Evolutionary conservation across 495 filamentous ascomycete species (phyloP).

Genomic region (Extremus antarcticus): DNA sequence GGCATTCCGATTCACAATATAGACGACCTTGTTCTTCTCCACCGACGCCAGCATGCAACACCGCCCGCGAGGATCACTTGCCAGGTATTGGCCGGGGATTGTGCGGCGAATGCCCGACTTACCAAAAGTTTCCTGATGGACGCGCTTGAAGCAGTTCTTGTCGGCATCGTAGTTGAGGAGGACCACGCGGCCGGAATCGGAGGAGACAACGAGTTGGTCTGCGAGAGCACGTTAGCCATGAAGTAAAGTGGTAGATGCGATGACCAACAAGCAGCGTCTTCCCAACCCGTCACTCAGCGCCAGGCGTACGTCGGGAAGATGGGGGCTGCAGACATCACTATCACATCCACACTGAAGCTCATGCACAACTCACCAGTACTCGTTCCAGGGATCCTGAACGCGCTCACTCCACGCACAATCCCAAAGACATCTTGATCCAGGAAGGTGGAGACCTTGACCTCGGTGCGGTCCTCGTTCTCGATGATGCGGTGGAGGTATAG

Average conservation of each 20-base stretch:
- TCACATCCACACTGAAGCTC: background rate
- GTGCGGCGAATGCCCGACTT: constrained; percentile 94
- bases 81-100: constrained; percentile 89
- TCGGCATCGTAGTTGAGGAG: constrained; percentile 85
- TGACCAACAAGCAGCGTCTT: background rate
- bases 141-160: constrained; percentile 75
- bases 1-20: constrained; percentile 90
- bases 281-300: background rate
- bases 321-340: constrained; percentile 46
- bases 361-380: constrained; percentile 74
- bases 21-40: constrained; percentile 99
- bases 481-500: constrained; percentile 63
- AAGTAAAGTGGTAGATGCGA: background rate
- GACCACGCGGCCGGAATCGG: constrained; percentile 88
- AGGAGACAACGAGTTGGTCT: constrained; percentile 95
- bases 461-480: constrained; percentile 55
- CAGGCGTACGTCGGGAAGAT: background rate
- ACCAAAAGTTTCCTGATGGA: constrained; percentile 94
- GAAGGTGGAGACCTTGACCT: constrained; percentile 74
- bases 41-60: constrained; percentile 87
- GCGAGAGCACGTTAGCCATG: constrained; percentile 5
- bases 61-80: constrained; percentile 86
- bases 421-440: constrained; percentile 90
- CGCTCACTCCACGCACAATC: constrained; percentile 76
- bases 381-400: constrained; percentile 85